Base-by-base conservation (phyloP, 1,284 basidiomycete genomes). In the Neotropicomus parvogracilis region DNA sequence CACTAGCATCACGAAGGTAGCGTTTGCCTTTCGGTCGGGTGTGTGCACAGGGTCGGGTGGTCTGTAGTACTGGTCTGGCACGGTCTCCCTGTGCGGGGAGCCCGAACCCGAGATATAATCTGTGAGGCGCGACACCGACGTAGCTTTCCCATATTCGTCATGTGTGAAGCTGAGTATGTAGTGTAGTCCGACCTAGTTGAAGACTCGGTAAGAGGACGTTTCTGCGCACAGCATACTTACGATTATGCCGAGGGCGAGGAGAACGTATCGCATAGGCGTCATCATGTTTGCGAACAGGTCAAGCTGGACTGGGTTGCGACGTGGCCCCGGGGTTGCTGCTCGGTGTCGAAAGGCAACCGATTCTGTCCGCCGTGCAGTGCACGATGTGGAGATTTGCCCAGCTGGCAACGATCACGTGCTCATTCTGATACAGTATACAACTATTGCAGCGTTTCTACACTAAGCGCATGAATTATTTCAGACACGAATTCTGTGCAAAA, bases 1-100 rank as follows among this genome's bases (percentile, higher is more conserved):
- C 13, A 89, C 90, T 70, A 95, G 78, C 49, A 94, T 78, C 33
- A 94, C 90, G 60, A 94, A 89, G 3, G 81, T 83, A 19, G 92
- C 92, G 63, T 92, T 93, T 6, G 89, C 91, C 62, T 79, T 86
- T 43, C 80, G 73, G 14, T 67, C 70, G 26, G 69, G 70, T 0
- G 66, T 64, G 32, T 67, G 58, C 3, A 64, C 47, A 31, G 58
- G 52, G 42, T 77, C 71, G n/a, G 65, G 46, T 24, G 68, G 62
- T 45, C 71, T 57, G 62, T 79, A 81, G 62, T 83, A 83, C 28
- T 80, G 74, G 3, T 79, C 78, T 16, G 80, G 72, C 9, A 83
- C 66, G 19, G 70, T 68, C 37, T 66, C 70, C 63, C 75, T 79
- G 64, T 84, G 75, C 5, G 81, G 77, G 13, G 81, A 72, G 21